Conservation (phyloP, 805 yeast genomes). For the Komagataella pseudopastoris region DNA sequence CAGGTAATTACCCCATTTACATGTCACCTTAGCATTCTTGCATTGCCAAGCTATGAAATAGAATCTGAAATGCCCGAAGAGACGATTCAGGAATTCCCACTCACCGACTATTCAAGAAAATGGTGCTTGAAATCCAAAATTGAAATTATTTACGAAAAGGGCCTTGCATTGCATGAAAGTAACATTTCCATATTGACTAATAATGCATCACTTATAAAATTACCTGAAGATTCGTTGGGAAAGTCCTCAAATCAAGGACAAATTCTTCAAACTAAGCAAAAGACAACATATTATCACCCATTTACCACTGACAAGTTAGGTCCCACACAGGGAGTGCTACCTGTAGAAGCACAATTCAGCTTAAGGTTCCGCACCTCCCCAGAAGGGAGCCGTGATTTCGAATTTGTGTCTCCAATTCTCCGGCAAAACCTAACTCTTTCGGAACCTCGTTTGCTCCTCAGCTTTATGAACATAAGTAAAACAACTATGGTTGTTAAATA, state of each 20-base stretch:
- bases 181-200: neutral
- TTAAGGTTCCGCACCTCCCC: neutral
- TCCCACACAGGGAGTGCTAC: neutral
- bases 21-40: neutral
- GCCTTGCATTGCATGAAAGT: neutral
- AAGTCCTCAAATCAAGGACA: neutral
- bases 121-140: neutral
- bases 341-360: neutral
- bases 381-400: conserved; percentile 6
- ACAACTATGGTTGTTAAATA: conserved; percentile 23
- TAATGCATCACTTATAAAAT: neutral
- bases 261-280: neutral
- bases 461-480: conserved; percentile 11
- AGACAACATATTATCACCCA: neutral
- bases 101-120: neutral
- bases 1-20: neutral
- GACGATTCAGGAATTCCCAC: neutral
- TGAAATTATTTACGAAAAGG: neutral
- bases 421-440: conserved; percentile 45
- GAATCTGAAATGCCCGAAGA: neutral
- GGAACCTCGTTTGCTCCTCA: conserved; percentile 56
- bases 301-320: neutral
- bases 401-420: conserved; percentile 19
- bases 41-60: neutral
- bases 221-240: neutral